These are phyloP conservation scores for Amanita pallidorosea DNA, from an alignment of 768 basidiomycete genomes.

Conservation along the genomic window DNA sequence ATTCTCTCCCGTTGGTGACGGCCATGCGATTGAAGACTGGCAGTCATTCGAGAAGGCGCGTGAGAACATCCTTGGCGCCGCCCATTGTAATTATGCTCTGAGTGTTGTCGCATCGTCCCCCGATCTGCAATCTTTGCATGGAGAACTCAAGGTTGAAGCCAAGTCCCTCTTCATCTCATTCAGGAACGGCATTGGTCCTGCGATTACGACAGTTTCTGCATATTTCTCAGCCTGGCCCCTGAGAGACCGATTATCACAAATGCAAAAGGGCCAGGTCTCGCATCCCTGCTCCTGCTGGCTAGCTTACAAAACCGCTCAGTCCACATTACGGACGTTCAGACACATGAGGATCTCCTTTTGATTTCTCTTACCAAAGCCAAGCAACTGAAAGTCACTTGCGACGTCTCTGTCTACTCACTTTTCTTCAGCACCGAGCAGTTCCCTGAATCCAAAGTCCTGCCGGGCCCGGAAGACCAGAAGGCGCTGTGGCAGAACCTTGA, in stretches of 20 bases:
- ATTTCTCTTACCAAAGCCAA: conserved; percentile 94
- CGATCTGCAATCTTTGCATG: conserved; percentile 55
- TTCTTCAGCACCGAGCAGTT: conserved; percentile 79
- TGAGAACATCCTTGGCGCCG: conserved; percentile 45
- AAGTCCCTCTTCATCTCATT: conserved; percentile 86
- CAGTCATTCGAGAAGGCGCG: conserved; percentile 60
- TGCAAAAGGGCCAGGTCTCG: conserved; percentile 84
- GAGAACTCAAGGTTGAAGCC: conserved; percentile 69
- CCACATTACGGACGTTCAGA: conserved; percentile 86
- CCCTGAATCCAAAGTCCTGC: conserved; percentile 53
- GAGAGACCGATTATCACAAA: conserved; percentile 95
- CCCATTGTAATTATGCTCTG: conserved; percentile 85
- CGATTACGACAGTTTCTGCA: conserved; percentile 67
- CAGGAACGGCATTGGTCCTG: conserved; percentile 32
- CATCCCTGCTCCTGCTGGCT: conserved; percentile 88
- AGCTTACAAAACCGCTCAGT: conserved; percentile 83
- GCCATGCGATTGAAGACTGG: conserved; percentile 55
- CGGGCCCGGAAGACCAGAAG: conserved; percentile 65
- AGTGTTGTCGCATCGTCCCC: conserved; percentile 62
- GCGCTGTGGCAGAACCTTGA: conserved; percentile 81
- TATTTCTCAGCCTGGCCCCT: conserved; percentile 87
- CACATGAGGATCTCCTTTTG: conserved; percentile 78
- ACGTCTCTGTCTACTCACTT: conserved; percentile 84
- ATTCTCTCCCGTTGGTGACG: conserved; percentile 61
- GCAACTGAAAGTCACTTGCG: conserved; percentile 90